Evolutionary conservation across 164 flowering plant genomes (phyloP).

Genomic region (Sedum album): DNA sequence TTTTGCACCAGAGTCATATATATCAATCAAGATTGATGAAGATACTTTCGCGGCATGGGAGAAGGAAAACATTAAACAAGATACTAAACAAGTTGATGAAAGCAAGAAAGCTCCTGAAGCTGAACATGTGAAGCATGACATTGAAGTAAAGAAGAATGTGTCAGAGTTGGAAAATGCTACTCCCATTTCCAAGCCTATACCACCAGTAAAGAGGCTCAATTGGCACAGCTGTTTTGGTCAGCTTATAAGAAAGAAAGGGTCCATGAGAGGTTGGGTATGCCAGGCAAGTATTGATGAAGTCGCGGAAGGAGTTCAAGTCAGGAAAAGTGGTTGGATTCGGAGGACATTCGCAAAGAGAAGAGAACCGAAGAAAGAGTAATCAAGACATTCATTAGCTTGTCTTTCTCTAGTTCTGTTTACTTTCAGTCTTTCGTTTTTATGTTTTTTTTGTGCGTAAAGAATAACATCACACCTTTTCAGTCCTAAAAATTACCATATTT

Average conservation of each 20-base stretch:
- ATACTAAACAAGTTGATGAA: background rate
- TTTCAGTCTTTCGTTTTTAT: background rate
- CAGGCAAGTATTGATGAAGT: background rate
- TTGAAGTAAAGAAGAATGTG: background rate
- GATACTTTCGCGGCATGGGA: background rate
- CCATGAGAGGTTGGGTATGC: conserved; percentile 4
- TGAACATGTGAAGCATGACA: background rate
- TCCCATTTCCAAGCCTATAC: background rate
- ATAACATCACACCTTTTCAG: background rate
- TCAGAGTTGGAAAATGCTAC: background rate
- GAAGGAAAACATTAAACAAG: background rate
- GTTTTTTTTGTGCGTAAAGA: background rate
- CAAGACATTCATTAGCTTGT: background rate
- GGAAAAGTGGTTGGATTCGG: background rate
- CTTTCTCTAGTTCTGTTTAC: background rate
- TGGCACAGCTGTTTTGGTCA: background rate
- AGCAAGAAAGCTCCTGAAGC: background rate
- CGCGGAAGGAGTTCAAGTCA: conserved; percentile 5
- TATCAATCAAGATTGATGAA: conserved; percentile 5
- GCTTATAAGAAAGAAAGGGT: background rate
- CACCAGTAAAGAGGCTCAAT: background rate
- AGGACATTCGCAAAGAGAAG: conserved; percentile 3
- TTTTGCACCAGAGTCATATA: conserved; percentile 1
- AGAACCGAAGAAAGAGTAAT: background rate
- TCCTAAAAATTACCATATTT: background rate